phyloP scores from a whole-genome alignment of 164 flowering plant species.

The Kingdonia uniflora region DNA sequence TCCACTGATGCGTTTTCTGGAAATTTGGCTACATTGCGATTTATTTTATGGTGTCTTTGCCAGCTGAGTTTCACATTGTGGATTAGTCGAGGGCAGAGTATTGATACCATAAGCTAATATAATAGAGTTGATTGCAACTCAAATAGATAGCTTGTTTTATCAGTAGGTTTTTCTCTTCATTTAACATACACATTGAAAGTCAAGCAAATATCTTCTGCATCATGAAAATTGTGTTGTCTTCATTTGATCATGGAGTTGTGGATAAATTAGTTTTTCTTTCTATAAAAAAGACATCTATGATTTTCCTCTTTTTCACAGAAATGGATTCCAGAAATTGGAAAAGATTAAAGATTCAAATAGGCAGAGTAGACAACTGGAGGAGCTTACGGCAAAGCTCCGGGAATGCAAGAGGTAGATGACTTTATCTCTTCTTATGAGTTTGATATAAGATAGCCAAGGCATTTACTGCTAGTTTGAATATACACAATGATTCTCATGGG shows the following conservation, averaged over 20 bases:
- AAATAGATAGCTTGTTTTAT: too few species aligned
- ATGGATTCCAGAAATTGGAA: constrained; percentile 92
- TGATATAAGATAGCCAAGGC: not conserved
- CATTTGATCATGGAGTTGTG: not conserved
- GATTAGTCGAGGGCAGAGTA: too few species aligned
- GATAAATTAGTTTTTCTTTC: too few species aligned
- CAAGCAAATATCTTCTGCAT: not conserved
- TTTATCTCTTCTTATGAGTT: not conserved
- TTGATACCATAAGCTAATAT: too few species aligned
- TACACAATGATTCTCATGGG: too few species aligned
- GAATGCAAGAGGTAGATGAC: constrained; percentile 78
- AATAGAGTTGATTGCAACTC: too few species aligned
- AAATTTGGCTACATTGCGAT: too few species aligned
- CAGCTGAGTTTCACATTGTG: too few species aligned
- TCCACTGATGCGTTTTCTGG: too few species aligned
- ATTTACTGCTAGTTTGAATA: not conserved
- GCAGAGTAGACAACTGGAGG: constrained; percentile 83
- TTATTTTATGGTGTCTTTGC: too few species aligned
- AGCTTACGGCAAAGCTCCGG: constrained; percentile 83
- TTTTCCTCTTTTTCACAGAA: constrained; percentile 28
- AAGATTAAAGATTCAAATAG: constrained; percentile 72
- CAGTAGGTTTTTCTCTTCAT: too few species aligned
- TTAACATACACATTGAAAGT: too few species aligned
- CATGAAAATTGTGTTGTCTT: not conserved
- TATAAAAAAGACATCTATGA: not conserved